These are phyloP conservation scores for Boletus smithii DNA, from an alignment of 1,284 basidiomycete species.

Conservation along the genomic window DNA sequence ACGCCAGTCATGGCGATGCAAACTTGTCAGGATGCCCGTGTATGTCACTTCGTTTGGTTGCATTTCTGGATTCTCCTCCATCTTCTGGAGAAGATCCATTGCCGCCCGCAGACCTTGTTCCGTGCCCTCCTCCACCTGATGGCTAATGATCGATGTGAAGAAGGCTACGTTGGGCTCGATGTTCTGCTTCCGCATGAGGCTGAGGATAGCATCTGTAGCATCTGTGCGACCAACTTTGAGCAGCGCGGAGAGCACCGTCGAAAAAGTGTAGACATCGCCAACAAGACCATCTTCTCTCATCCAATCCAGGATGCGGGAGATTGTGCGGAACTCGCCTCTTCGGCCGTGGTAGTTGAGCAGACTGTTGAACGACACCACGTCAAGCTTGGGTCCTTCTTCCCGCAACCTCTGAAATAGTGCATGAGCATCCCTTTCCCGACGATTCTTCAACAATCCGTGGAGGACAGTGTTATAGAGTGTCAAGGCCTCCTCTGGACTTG, in stretches of 20 bases:
- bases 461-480: conserved; percentile 64
- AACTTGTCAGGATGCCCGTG: conserved; percentile 59
- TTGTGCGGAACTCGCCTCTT: conserved; percentile 53
- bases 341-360: conserved; percentile 65
- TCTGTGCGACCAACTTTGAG: conserved; percentile 65
- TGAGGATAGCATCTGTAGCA: conserved; percentile 58
- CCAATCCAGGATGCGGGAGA: conserved; percentile 54
- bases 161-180: conserved; percentile 69
- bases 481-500: conserved; percentile 29
- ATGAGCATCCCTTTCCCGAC: conserved; percentile 43
- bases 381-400: conserved; percentile 54
- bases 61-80: conserved; percentile 59
- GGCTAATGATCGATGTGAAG: conserved; percentile 71
- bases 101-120: conserved; percentile 57
- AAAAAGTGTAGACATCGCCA: conserved; percentile 79
- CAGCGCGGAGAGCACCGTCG: conserved; percentile 73
- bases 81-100: conserved; percentile 61
- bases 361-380: conserved; percentile 77
- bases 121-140: conserved; percentile 57
- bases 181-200: conserved; percentile 72
- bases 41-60: conserved; percentile 73
- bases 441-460: conserved; percentile 52
- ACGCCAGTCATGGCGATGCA: conserved; percentile 54
- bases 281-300: conserved; percentile 51
- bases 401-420: conserved; percentile 49